phyloP scores from a whole-genome alignment of 2,329 filamentous ascomycete genomes.

The Geosmithia flava region DNA sequence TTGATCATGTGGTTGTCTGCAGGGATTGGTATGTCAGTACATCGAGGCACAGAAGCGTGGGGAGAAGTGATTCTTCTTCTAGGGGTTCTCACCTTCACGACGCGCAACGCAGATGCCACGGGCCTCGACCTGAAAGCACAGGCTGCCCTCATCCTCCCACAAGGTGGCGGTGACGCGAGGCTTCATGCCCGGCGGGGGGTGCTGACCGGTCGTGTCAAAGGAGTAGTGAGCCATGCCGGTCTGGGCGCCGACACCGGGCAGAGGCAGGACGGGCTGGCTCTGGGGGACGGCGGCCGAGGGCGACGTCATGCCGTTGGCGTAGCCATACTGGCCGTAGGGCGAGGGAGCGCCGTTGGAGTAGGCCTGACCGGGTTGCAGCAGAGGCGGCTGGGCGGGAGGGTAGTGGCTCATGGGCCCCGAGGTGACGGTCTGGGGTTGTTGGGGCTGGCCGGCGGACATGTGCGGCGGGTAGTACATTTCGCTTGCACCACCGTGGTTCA shows the following conservation, averaged over 20 bases:
- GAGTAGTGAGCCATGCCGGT: slow-evolving; percentile 41
- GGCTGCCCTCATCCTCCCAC: slow-evolving; percentile 95
- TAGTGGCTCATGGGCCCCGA: slow-evolving; percentile 66
- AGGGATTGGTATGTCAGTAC: background rate
- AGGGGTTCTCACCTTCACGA: slow-evolving; percentile 57
- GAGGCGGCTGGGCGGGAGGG: slow-evolving; percentile 62
- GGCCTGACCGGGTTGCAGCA: slow-evolving; percentile 35
- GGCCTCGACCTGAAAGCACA: slow-evolving; percentile 96
- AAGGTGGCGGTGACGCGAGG: slow-evolving; percentile 90
- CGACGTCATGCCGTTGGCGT: slow-evolving; percentile 68
- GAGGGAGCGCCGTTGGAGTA: slow-evolving; percentile 54
- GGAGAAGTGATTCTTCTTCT: too few relatives aligned
- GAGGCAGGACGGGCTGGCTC: slow-evolving; percentile 48
- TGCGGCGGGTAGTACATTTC: slow-evolving; percentile 82
- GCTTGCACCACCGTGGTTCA: slow-evolving; percentile 68
- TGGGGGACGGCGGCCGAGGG: slow-evolving; percentile 59
- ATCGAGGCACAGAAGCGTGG: slow-evolving; percentile 3
- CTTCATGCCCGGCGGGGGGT: slow-evolving; percentile 89
- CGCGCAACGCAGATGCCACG: slow-evolving; percentile 91
- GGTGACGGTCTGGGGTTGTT: slow-evolving; percentile 64
- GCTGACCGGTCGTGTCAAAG: slow-evolving; percentile 79
- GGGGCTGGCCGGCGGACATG: slow-evolving; percentile 65
- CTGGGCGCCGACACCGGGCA: slow-evolving; percentile 46
- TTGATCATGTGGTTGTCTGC: slow-evolving; percentile 99
- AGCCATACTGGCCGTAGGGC: slow-evolving; percentile 59